These are phyloP conservation scores for Spinacia oleracea DNA, from an alignment of 179 eudicot genomes.

Conservation along the genomic window DNA sequence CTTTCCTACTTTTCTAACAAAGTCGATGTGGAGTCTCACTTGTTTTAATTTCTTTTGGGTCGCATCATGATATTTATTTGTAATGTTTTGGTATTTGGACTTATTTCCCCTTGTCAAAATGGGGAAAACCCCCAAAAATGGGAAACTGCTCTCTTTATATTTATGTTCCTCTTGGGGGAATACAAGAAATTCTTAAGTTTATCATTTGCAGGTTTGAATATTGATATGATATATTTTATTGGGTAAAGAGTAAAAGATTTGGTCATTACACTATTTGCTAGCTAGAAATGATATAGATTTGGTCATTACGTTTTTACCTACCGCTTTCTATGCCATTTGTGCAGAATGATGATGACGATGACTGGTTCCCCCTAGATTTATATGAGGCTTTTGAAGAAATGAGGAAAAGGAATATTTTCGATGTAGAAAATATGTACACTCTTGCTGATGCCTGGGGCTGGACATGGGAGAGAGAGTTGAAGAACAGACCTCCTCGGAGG, in stretches of 20 bases:
- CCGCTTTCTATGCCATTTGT: constrained; percentile 12
- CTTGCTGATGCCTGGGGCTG: constrained; percentile 99
- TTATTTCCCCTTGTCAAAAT: not conserved
- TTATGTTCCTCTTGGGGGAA: not conserved
- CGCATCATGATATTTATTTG: not conserved
- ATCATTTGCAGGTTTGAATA: not conserved
- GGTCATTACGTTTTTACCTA: not conserved
- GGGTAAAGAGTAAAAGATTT: not conserved
- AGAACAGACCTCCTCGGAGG: constrained; percentile 68
- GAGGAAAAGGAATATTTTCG: constrained; percentile 65
- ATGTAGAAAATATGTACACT: constrained; percentile 92
- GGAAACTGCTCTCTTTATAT: not conserved
- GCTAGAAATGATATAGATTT: not conserved
- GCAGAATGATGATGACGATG: constrained; percentile 89
- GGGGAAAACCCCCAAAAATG: not conserved
- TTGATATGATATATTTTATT: constrained; percentile 1
- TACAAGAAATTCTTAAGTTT: not conserved
- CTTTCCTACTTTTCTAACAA: not conserved
- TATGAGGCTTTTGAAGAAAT: constrained; percentile 83
- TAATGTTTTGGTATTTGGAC: not conserved
- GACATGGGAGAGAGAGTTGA: constrained; percentile 95
- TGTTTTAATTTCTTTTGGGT: not conserved
- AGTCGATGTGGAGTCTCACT: not conserved
- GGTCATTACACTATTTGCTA: not conserved
- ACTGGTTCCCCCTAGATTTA: constrained; percentile 87